Evolutionary conservation across 495 filamentous ascomycete species (phyloP).

Genomic region (Penicillium ucsense): DNA sequence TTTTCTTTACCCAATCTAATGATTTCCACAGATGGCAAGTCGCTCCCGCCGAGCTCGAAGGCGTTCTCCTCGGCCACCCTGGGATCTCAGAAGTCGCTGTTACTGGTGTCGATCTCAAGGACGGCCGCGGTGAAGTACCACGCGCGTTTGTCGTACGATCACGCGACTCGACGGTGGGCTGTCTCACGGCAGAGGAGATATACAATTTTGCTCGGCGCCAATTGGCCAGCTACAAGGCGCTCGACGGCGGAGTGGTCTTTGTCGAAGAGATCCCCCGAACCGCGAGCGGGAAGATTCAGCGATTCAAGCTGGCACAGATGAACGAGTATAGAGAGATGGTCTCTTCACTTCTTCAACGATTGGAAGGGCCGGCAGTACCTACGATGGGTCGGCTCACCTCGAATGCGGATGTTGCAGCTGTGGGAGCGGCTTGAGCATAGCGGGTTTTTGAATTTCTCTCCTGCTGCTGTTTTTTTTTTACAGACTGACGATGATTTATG

Average conservation of each 20-base stretch:
- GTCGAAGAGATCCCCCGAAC: slow-evolving; percentile 69
- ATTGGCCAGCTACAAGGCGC: slow-evolving; percentile 55
- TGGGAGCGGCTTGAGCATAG: slow-evolving; percentile 6
- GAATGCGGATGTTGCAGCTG: slow-evolving; percentile 4
- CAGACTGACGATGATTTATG: neutral
- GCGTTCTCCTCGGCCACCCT: slow-evolving; percentile 59
- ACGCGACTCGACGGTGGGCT: slow-evolving; percentile 10
- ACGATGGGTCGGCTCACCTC: slow-evolving; percentile 3
- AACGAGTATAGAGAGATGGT: slow-evolving; percentile 39
- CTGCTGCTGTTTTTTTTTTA: neutral
- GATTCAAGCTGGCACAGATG: slow-evolving; percentile 37
- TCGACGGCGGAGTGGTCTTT: slow-evolving; percentile 64
- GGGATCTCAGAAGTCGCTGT: slow-evolving; percentile 67
- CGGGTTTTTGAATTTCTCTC: neutral
- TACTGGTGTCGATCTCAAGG: slow-evolving; percentile 50
- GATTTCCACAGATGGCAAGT: slow-evolving; percentile 49
- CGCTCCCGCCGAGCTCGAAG: slow-evolving; percentile 79
- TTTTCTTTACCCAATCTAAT: neutral
- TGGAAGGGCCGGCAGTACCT: slow-evolving; percentile 8
- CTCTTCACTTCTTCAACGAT: slow-evolving; percentile 25
- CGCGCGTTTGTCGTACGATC: slow-evolving; percentile 62
- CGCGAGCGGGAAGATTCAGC: slow-evolving; percentile 69
- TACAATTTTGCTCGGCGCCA: slow-evolving; percentile 51
- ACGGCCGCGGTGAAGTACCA: slow-evolving; percentile 55
- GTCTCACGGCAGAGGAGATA: slow-evolving; percentile 47